Base-by-base conservation (phyloP, 176 grass and related monocot species). In the Oryza glumipatula region DNA sequence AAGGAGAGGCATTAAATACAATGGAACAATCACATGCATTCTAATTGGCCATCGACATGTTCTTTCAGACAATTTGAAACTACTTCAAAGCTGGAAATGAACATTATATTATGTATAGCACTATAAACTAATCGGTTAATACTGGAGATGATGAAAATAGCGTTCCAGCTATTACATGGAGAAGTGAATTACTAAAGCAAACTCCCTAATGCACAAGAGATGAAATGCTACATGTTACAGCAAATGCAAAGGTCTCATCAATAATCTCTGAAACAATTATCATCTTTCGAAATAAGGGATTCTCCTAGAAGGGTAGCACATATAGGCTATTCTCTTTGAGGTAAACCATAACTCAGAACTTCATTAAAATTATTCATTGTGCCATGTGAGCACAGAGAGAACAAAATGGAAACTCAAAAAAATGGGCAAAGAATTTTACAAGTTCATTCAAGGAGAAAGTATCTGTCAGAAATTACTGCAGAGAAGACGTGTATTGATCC, bases 41-140 rank as follows among this genome's bases (percentile, higher is more conserved):
- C 73, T 47, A 76, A 69, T 43, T 74, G 63, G 43, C 6, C 43
- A 61, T 61, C 3, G 15, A 21, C 21, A 67, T 68, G 60, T 68
- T 49, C 35, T 64, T 86, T 77, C 7, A 30, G 41, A 80, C 63
- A 54, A 63, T 30, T 39, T 8, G 2, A 69, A 69, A 48, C 16
- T 82, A 72, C 48, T 12, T 68, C 13, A 22, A 44, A 77, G 54
- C n/a, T 63, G 58, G 13, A 70, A 81, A 71, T 63, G 16, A 33
- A 76, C 12, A 38, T 7, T 26, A 68, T 65, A 86, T 61, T 66
- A 43, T 54, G 65, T 69, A 51, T 49, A 70, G 38, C 54, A 21
- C 36, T 13, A 76, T 44, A 68, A 45, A 52, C 13, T 2, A 67
- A 60, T 70, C 21, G 45, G 49, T 76, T 10, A 58, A 67, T 4